Base-by-base conservation (phyloP, 345 rosid species). In the Hibiscus tridactylites region DNA sequence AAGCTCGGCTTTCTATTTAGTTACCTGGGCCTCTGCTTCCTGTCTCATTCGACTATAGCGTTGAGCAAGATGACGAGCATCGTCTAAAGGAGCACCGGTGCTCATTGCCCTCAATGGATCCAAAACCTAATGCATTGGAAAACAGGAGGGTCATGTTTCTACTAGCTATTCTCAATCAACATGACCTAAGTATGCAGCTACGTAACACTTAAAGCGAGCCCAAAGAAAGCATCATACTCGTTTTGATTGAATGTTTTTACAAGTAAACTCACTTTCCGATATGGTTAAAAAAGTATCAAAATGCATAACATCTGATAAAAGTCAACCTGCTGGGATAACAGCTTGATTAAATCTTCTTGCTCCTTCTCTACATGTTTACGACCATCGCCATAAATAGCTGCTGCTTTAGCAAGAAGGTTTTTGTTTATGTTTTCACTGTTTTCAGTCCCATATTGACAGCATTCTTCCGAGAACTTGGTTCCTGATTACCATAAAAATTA, bases 21-120 rank as follows among this genome's bases (percentile, higher is more conserved):
- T 79, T 86, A 93, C 98, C 94, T 88, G 94, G 19, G 83, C 29
- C 84, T 93, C 96, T 44, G 98, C 98, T 81, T 93, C 98, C 85
- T 91, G 97, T 80, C 97, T 90, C 98, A 94, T 91, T 63, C 96
- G 92, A 78, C 96, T 91, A 74, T 94, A 93, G 68, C 96, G 97
- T 79, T 94, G 98, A 70, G 98, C 96, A 33, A 94, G 90, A 87
- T 88, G 96, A 33, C 98, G 97, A 61, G 97, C 97, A 77, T 91
- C 98, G 80, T 91, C 97, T 68, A 91, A 74, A 68, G 92, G 93
- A 80, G 91, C 54, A 70, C 96, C 93, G 5, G 39, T 74, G 33
- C 83, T 76, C 95, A 91, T 94, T 81, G 98, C 90, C 78, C 96
- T 91, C 71, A 91, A 76, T 63, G 98, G 97, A 84, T 94, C 98